These are phyloP conservation scores for Vigna mungo DNA, from an alignment of 306 rosid species.

Conservation along the genomic window DNA sequence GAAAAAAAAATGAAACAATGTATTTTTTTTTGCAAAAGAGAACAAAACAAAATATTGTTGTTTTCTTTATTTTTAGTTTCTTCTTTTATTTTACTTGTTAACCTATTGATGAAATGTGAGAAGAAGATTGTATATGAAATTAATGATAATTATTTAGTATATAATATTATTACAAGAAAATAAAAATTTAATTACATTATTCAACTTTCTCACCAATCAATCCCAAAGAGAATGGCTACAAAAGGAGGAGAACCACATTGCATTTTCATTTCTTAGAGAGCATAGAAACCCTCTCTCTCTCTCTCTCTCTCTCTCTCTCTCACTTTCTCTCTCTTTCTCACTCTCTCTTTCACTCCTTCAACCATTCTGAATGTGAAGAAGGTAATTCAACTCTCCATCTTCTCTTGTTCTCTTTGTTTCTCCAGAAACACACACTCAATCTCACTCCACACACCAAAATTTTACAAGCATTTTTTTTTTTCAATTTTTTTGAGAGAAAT, in stretches of 20 bases:
- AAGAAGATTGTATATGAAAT: no score
- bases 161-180: no score
- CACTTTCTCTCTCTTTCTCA: no score
- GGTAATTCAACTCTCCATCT: slow-evolving; percentile 12
- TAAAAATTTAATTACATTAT: no score
- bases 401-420: slow-evolving; percentile 26
- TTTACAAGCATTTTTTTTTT: neutral
- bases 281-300: neutral
- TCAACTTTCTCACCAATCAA: neutral
- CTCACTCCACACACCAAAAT: slow-evolving; percentile 6
- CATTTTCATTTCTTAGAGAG: neutral
- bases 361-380: slow-evolving; percentile 40
- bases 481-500: neutral
- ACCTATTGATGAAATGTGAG: no score
- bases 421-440: neutral
- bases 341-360: slow-evolving; percentile 10
- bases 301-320: neutral
- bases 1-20: no score
- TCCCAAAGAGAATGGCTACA: neutral
- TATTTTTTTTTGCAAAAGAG: no score
- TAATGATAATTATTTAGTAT: no score
- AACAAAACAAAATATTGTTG: no score
- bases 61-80: no score
- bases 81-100: no score
- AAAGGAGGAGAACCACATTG: slow-evolving; percentile 5